Evolutionary conservation across 2,329 filamentous ascomycete genomes (phyloP).

Genomic region (Venturiaceae sp.): DNA sequence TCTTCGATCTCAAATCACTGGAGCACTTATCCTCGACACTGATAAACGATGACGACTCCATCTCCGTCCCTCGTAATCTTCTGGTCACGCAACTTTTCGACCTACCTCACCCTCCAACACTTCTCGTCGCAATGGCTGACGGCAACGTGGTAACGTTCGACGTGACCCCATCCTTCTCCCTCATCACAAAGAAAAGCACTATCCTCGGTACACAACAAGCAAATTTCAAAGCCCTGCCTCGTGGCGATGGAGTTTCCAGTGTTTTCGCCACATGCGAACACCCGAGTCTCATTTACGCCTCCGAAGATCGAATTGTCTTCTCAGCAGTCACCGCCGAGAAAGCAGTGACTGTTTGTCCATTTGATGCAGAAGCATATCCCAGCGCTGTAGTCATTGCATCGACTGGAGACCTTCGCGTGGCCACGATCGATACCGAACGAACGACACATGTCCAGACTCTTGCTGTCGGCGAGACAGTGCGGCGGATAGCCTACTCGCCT

Average conservation of each 20-base stretch:
- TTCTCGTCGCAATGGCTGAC: constrained; percentile 87
- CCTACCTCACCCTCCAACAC: constrained; percentile 51
- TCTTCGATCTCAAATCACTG: constrained; percentile 61
- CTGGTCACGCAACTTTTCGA: constrained; percentile 67
- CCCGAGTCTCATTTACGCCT: constrained; percentile 84
- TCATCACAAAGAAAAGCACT: constrained; percentile 70
- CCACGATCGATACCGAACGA: constrained; percentile 70
- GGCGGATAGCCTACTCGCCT: constrained; percentile 77
- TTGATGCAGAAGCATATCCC: constrained; percentile 74
- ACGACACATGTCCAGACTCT: constrained; percentile 82
- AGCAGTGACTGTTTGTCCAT: constrained; percentile 70
- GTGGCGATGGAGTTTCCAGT: constrained; percentile 55
- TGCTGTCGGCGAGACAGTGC: constrained; percentile 69
- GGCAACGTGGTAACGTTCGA: constrained; percentile 81
- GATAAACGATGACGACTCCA: constrained; percentile 11
- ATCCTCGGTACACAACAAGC: constrained; percentile 80
- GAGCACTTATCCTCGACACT: constrained; percentile 48
- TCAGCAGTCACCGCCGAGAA: constrained; percentile 88
- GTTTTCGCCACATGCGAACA: constrained; percentile 93
- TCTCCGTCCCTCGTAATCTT: constrained; percentile 72
- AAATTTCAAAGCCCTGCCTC: constrained; percentile 67
- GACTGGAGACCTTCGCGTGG: constrained; percentile 64
- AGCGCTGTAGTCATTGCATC: constrained; percentile 75
- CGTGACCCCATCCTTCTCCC: constrained; percentile 48
- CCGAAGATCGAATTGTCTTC: constrained; percentile 80